Percentiles rank a stretch among this genome's conserved stretches.
Conservation (phyloP, 2,329 filamentous ascomycete genomes). For the Pseudogymnoascus sp. region DNA sequence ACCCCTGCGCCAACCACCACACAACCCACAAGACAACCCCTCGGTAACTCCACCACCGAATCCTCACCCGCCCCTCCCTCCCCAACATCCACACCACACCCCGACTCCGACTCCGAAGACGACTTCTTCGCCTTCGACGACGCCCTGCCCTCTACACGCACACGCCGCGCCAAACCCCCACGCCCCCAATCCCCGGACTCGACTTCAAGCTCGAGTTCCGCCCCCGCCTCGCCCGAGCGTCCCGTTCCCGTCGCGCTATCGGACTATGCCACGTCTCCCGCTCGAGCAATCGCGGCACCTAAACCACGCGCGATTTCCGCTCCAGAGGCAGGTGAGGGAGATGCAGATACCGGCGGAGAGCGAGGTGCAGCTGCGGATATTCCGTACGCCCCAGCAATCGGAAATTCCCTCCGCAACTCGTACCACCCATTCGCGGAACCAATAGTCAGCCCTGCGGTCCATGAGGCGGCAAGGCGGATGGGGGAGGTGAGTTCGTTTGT, state of each 20-base stretch:
- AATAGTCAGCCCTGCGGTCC: constrained; percentile 41
- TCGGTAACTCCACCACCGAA: not conserved
- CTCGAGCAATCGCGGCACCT: not conserved
- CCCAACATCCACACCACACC: not conserved
- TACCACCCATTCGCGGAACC: constrained; percentile 41
- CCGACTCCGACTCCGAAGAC: not conserved
- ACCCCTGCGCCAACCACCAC: not conserved
- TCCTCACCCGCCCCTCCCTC: not conserved
- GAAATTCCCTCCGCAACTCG: constrained; percentile 12
- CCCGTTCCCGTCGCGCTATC: constrained; percentile 9
- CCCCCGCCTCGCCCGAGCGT: not conserved
- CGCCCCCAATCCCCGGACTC: not conserved
- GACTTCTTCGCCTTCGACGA: not conserved
- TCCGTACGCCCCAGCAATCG: not conserved
- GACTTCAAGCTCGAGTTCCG: not conserved
- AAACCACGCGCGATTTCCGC: not conserved
- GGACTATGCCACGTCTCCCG: constrained; percentile 13
- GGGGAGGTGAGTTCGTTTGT: constrained; percentile 43
- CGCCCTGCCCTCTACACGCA: not conserved
- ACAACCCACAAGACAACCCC: not conserved
- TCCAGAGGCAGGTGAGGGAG: not conserved
- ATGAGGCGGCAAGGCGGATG: constrained; percentile 39
- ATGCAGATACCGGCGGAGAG: too few species aligned
- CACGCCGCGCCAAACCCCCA: not conserved
- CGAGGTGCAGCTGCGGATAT: not conserved